Conservation (phyloP, 176 grass and related monocot species). For the Musa troglodytarum region DNA sequence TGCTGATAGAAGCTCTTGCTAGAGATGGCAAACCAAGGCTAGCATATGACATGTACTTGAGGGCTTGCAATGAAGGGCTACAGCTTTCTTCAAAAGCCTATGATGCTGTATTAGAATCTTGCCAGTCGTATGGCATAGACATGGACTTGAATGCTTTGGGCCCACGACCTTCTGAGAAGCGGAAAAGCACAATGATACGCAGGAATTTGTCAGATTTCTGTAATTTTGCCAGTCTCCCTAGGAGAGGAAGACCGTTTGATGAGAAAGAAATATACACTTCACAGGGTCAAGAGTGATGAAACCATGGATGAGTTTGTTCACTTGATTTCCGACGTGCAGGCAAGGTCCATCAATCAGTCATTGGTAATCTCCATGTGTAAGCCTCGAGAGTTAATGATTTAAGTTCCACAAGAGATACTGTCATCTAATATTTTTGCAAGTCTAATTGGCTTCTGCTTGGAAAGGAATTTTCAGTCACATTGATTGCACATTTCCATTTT, state of each 20-base stretch:
- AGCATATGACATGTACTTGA: constrained; percentile 72
- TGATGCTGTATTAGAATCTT: constrained; percentile 45
- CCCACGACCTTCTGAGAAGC: constrained; percentile 26
- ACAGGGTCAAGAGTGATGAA: constrained; percentile 9
- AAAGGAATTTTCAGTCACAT: too few species aligned
- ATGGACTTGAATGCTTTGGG: constrained; percentile 44
- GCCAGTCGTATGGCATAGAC: constrained; percentile 30
- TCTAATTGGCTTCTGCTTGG: too few species aligned
- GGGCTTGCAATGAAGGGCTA: constrained; percentile 44
- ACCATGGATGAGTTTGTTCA: not conserved
- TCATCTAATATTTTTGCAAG: too few species aligned
- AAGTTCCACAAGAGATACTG: too few species aligned
- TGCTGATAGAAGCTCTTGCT: constrained; percentile 57
- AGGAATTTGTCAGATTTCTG: constrained; percentile 25
- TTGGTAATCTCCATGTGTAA: too few species aligned
- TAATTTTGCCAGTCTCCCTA: constrained; percentile 19
- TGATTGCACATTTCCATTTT: too few species aligned
- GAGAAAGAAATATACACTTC: constrained; percentile 20
- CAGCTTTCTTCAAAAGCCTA: constrained; percentile 56
- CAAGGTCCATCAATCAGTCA: too few species aligned
- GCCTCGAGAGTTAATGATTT: too few species aligned
- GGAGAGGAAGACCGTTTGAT: constrained; percentile 26
- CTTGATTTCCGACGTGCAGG: not conserved
- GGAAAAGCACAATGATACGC: constrained; percentile 19
- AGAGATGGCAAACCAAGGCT: constrained; percentile 66